Conservation (phyloP, 2,329 filamentous ascomycete genomes). For the Akanthomyces dipterigenus region DNA sequence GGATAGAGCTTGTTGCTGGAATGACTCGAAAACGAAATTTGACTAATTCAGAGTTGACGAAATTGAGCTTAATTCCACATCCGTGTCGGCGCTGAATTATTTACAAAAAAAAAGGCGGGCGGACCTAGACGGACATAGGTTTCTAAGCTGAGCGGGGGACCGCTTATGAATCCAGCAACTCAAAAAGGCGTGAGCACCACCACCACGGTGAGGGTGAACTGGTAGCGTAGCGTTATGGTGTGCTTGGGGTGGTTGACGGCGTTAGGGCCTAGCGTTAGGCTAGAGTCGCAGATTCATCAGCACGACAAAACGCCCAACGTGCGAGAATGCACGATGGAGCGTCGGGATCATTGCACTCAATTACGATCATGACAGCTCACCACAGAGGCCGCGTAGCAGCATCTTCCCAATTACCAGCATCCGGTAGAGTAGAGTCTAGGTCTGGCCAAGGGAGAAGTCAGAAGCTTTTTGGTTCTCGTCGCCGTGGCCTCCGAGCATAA, state of each 20-base stretch:
- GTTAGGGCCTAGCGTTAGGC: neutral
- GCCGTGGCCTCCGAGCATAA: neutral
- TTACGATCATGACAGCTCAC: too few species aligned
- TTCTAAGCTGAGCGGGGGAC: neutral
- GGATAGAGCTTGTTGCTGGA: neutral
- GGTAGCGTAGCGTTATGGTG: neutral
- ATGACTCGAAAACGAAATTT: neutral
- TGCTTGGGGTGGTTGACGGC: neutral
- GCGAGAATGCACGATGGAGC: neutral
- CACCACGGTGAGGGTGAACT: neutral
- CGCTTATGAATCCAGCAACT: constrained; percentile 6
- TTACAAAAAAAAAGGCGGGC: neutral
- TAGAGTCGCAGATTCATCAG: neutral
- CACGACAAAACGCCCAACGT: neutral
- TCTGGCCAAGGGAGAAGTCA: neutral
- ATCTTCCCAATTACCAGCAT: too few species aligned
- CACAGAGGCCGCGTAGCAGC: too few species aligned
- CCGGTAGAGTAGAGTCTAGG: neutral
- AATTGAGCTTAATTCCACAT: neutral
- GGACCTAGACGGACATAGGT: constrained; percentile 7
- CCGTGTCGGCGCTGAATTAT: neutral
- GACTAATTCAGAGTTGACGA: neutral
- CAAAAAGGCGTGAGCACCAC: neutral
- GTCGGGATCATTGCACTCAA: neutral
- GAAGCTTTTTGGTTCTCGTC: neutral